phyloP scores from a whole-genome alignment of 129 eudicot genomes.

The Tanacetum coccineum region DNA sequence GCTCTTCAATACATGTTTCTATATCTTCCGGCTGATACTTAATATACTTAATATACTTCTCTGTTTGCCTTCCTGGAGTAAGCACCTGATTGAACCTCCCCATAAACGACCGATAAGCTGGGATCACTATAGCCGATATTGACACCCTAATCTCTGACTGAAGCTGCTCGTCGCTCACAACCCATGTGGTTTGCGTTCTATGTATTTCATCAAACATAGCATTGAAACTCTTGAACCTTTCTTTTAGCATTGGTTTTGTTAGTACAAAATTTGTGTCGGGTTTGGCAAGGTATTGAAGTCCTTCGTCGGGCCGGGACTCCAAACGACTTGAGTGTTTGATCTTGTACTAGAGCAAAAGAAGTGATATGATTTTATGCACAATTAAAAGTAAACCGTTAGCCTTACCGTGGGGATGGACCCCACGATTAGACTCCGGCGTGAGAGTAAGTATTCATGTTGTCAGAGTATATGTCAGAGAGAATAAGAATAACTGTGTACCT shows the following conservation, averaged over 20 bases:
- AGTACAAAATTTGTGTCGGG: too few species aligned
- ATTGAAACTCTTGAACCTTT: slow-evolving; percentile 76
- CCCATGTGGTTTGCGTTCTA: slow-evolving; percentile 64
- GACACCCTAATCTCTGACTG: slow-evolving; percentile 88
- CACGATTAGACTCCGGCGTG: too few species aligned
- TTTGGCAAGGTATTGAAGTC: too few species aligned
- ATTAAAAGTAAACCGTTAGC: too few species aligned
- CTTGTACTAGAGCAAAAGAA: too few species aligned
- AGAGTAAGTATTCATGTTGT: too few species aligned
- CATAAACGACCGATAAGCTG: slow-evolving; percentile 79
- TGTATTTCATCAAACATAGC: slow-evolving; percentile 74
- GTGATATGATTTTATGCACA: too few species aligned
- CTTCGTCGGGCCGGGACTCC: too few species aligned
- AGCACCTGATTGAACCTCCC: slow-evolving; percentile 68
- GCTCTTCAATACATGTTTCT: slow-evolving; percentile 62
- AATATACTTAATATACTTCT: slow-evolving; percentile 80
- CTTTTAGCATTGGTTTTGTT: slow-evolving; percentile 81
- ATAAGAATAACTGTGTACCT: too few species aligned
- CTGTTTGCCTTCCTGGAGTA: slow-evolving; percentile 84
- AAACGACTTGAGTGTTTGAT: too few species aligned
- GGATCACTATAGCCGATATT: slow-evolving; percentile 66
- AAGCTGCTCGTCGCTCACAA: slow-evolving; percentile 77
- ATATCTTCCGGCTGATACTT: slow-evolving; percentile 87
- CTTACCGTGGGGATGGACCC: too few species aligned
- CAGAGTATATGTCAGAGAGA: too few species aligned